Base-by-base conservation (phyloP, 192 early-diverging fungal genomes). In the Backusella liffmaniae region DNA sequence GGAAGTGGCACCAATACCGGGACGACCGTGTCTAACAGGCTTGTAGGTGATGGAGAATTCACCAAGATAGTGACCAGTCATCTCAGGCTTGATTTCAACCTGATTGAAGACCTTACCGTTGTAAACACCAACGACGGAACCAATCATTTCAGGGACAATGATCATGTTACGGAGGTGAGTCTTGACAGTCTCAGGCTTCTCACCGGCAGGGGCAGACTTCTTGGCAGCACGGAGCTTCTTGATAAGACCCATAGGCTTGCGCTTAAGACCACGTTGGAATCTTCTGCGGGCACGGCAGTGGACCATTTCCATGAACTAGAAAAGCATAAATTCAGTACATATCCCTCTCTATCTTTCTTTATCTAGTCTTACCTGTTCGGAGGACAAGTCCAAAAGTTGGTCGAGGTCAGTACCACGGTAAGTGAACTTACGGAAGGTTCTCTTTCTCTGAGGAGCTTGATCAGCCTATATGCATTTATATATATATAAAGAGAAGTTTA, bases 21-120 rank as follows among this genome's bases (percentile, higher is more conserved):
- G 96, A 85, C 96, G 95, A 93, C 97, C 97, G 95, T 99, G 97
- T 86, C 91, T 94, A 85, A 99, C 97, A 73, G 96, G 96, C 93
- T 99, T 99, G 94, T 99, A 99, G 79, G 96, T 86, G 84, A 99
- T 95, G 77, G 78, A 79, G 78, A 79, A 79, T 70, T 79, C 78
- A 37, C 73, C 78, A 37, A 79, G 73, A 62, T 79, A 79, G 73
- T 79, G 78, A 66, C 73, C 78, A 66, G 73, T 73, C 78, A 79
- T 79, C 62, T 79, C 78, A 35, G 78, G 77, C 72, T 92, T 98
- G 89, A 99, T 93, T 91, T 99, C 97, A 77, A 99, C 92, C 92
- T 97, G 96, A 92, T 95, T 98, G 92, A 99, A 99, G 80, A 91
- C 93, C 95, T 99, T 99, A 82, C 97, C 97, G 91, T 98, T 98